phyloP scores from a whole-genome alignment of 176 grass and related monocot species.

The Bromus sterilis region DNA sequence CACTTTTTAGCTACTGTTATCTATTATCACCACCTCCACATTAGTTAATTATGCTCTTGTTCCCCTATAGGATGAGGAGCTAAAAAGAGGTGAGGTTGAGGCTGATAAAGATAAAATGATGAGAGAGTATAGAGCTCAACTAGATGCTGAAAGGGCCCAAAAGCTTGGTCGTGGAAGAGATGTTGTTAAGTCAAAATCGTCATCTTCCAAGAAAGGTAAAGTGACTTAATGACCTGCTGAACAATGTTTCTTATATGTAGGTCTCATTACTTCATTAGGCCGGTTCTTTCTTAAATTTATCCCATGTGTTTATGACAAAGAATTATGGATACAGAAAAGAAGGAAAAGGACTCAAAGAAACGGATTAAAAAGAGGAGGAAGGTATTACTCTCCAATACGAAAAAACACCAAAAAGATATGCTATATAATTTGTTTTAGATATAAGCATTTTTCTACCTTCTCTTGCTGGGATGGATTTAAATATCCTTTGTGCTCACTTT shows the following conservation, averaged over 20 bases:
- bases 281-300: slow-evolving; percentile 6
- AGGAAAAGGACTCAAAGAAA: slow-evolving; percentile 83
- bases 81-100: slow-evolving; percentile 89
- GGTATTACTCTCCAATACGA: slow-evolving; percentile 32
- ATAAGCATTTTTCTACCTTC: not conserved
- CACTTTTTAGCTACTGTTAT: not conserved
- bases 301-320: slow-evolving; percentile 25
- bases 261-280: too few species aligned
- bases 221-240: not conserved
- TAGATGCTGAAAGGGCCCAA: slow-evolving; percentile 90
- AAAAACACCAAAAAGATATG: not conserved
- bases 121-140: slow-evolving; percentile 99
- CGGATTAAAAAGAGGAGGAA: slow-evolving; percentile 83
- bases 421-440: not conserved
- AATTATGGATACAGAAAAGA: slow-evolving; percentile 64
- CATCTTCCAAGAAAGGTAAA: slow-evolving; percentile 71
- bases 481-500: not conserved
- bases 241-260: not conserved
- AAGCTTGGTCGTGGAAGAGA: slow-evolving; percentile 74
- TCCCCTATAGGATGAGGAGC: slow-evolving; percentile 79
- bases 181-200: slow-evolving; percentile 45
- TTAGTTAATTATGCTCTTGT: not conserved
- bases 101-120: slow-evolving; percentile 99
- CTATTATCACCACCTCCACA: not conserved
- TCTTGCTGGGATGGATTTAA: not conserved